Evolutionary conservation across 345 rosid species (phyloP).

Genomic region (Acer yangbiense): DNA sequence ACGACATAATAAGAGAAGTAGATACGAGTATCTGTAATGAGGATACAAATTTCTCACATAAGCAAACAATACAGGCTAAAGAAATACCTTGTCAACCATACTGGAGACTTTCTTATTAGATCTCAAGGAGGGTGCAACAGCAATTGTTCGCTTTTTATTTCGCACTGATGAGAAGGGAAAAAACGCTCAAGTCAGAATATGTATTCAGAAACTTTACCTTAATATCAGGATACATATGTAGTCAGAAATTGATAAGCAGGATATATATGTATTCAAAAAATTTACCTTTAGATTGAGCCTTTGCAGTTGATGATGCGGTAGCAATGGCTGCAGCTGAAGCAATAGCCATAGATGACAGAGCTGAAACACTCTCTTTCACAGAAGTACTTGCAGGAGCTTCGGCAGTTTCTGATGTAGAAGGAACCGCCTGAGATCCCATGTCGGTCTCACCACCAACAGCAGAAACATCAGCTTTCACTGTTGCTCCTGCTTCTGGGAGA

Average conservation of each 20-base stretch:
- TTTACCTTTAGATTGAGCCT: conserved; percentile 78
- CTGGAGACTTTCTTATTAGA: conserved; percentile 92
- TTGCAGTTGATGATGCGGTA: conserved; percentile 41
- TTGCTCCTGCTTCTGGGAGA: conserved; percentile 31
- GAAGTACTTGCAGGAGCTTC: conserved; percentile 36
- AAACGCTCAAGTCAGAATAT: background rate
- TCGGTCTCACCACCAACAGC: conserved; percentile 31
- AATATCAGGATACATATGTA: conserved; percentile 37
- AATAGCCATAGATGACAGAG: conserved; percentile 24
- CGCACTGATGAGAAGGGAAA: conserved; percentile 52
- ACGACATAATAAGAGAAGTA: conserved; percentile 12
- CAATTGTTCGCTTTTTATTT: conserved; percentile 69
- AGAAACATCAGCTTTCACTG: conserved; percentile 30
- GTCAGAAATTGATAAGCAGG: too few relatives aligned
- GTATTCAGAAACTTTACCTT: conserved; percentile 48
- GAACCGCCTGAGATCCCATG: conserved; percentile 31
- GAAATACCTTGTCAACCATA: conserved; percentile 89
- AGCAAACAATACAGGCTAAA: conserved; percentile 7
- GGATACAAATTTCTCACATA: conserved; percentile 8
- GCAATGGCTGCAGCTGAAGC: conserved; percentile 38
- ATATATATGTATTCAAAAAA: background rate
- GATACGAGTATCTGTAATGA: background rate
- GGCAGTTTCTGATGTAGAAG: conserved; percentile 37
- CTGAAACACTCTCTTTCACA: conserved; percentile 30
- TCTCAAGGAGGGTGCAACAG: conserved; percentile 74